These are phyloP conservation scores for Candida golubevii DNA, from an alignment of 805 yeast genomes.

Conservation along the genomic window DNA sequence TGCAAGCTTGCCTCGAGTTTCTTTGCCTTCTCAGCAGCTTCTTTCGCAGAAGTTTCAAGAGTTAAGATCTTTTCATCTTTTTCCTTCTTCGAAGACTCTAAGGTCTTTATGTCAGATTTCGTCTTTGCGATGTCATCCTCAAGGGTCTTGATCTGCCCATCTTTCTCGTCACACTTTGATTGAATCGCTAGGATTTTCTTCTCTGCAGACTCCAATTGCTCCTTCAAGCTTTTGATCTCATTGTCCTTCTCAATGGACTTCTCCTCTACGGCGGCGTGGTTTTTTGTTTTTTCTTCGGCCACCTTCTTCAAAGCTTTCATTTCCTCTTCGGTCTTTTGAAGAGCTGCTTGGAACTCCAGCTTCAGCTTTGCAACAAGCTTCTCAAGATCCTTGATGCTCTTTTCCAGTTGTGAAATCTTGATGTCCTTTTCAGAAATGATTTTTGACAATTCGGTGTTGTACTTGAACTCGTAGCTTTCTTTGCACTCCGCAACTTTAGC, in stretches of 20 bases:
- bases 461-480: slow-evolving; percentile 20
- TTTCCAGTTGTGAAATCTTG: slow-evolving; percentile 1
- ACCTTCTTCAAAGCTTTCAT: slow-evolving; percentile 1
- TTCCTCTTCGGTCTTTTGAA: slow-evolving; percentile 3
- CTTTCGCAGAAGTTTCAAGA: neutral
- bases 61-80: slow-evolving; percentile 1
- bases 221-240: slow-evolving; percentile 4
- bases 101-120: neutral
- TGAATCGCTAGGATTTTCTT: neutral
- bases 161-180: slow-evolving; percentile 1
- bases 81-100: slow-evolving; percentile 1
- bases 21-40: neutral
- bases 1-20: slow-evolving; percentile 5
- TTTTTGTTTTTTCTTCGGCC: slow-evolving; percentile 5
- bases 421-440: slow-evolving; percentile 22
- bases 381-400: slow-evolving; percentile 1
- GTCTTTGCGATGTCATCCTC: neutral
- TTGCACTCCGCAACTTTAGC: slow-evolving; percentile 10
- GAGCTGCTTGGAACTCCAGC: slow-evolving; percentile 4
- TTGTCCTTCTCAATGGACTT: slow-evolving; percentile 4
- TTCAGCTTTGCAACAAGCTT: slow-evolving; percentile 5
- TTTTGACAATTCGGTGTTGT: slow-evolving; percentile 23
- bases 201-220: slow-evolving; percentile 1
- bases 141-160: slow-evolving; percentile 4
- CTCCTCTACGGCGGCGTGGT: slow-evolving; percentile 2